These are phyloP conservation scores for Arthrobotrys musiformis DNA, from an alignment of 2,329 filamentous ascomycete species.

Conservation along the genomic window DNA sequence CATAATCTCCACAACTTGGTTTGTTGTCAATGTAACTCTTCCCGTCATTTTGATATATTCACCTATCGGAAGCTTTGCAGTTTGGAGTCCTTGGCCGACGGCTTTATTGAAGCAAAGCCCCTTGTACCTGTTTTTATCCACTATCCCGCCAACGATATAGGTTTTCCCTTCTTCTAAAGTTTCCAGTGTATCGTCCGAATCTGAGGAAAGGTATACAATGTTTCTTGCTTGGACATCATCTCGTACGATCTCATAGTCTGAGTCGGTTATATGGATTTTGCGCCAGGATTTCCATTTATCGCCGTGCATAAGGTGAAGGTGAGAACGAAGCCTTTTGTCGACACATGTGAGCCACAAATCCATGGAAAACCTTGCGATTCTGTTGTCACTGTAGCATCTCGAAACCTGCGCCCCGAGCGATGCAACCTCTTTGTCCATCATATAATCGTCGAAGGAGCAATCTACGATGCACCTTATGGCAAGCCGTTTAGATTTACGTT, in stretches of 20 bases:
- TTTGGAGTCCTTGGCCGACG: conserved; percentile 78
- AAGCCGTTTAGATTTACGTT: conserved; percentile 67
- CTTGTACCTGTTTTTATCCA: conserved; percentile 97
- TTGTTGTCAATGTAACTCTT: conserved; percentile 86
- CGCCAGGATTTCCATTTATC: conserved; percentile 83
- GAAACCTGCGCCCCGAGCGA: conserved; percentile 87
- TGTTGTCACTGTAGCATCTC: conserved; percentile 88
- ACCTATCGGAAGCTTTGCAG: conserved; percentile 92
- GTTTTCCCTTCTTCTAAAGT: conserved; percentile 86
- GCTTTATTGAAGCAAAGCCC: conserved; percentile 89
- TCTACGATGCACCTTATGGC: conserved; percentile 87
- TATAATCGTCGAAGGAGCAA: conserved; percentile 89
- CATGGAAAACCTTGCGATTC: conserved; percentile 72
- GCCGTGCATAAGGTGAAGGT: conserved; percentile 80
- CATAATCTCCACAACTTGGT: conserved; percentile 98
- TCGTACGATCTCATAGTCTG: conserved; percentile 76
- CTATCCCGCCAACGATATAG: conserved; percentile 92
- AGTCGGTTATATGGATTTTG: conserved; percentile 76
- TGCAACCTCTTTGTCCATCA: conserved; percentile 82
- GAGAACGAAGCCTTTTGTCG: conserved; percentile 76
- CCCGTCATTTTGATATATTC: conserved; percentile 92
- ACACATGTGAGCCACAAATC: conserved; percentile 84
- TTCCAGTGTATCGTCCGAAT: conserved; percentile 85
- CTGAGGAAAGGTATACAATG: conserved; percentile 88
- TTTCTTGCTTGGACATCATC: conserved; percentile 76